phyloP scores from a whole-genome alignment of 1,284 basidiomycete genomes.

The Rhodotorula sp. region DNA sequence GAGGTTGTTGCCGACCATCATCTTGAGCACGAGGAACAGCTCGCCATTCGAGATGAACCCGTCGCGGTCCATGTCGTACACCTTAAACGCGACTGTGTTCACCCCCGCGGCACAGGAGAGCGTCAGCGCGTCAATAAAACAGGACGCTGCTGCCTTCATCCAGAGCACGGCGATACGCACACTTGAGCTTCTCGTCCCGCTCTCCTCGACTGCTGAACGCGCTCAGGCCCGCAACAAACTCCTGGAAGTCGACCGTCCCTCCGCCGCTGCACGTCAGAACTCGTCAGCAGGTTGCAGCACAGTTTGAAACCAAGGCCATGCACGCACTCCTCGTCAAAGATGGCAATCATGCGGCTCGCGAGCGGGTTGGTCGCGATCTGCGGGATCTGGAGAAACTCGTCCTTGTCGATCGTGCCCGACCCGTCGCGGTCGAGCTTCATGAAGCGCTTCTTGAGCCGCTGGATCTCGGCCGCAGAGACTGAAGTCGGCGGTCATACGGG shows the following conservation, averaged over 20 bases:
- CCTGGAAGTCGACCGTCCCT: slow-evolving; percentile 98
- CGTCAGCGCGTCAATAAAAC: neutral
- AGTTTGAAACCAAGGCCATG: no score
- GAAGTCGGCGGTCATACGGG: slow-evolving; percentile 8
- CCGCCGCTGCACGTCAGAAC: slow-evolving; percentile 66
- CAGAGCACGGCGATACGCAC: slow-evolving; percentile 58
- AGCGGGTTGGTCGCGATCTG: slow-evolving; percentile 98
- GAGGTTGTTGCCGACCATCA: slow-evolving; percentile 98
- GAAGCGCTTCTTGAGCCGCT: slow-evolving; percentile 95
- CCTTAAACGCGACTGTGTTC: slow-evolving; percentile 85
- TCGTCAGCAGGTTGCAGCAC: neutral
- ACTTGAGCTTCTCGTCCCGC: slow-evolving; percentile 92
- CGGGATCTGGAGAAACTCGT: slow-evolving; percentile 98
- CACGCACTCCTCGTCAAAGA: slow-evolving; percentile 92
- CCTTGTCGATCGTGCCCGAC: slow-evolving; percentile 95
- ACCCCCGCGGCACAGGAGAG: neutral
- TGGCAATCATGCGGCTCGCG: slow-evolving; percentile 96
- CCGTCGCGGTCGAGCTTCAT: slow-evolving; percentile 99
- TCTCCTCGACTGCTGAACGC: slow-evolving; percentile 96
- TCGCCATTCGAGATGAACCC: slow-evolving; percentile 99
- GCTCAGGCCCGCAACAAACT: slow-evolving; percentile 95
- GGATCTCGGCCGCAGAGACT: slow-evolving; percentile 90
- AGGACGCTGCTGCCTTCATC: no score
- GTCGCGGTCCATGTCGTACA: slow-evolving; percentile 97
- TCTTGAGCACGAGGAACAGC: slow-evolving; percentile 96